Evolutionary conservation across 371 early-diverging fungal species (phyloP).

Genomic region (Mortierella sp.): DNA sequence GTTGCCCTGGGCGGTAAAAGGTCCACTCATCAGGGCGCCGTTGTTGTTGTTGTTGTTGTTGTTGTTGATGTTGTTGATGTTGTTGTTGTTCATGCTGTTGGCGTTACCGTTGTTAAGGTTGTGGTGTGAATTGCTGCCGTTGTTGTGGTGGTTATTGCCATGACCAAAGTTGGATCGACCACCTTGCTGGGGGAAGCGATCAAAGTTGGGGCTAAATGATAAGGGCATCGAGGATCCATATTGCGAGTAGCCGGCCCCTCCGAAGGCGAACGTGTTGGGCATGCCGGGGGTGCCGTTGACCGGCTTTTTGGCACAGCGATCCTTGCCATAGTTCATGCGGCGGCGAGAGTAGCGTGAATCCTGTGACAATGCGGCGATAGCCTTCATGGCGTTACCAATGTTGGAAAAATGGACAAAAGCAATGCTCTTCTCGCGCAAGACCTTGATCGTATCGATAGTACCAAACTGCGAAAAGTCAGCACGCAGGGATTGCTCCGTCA

Average conservation of each 20-base stretch:
- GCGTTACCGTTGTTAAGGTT: slow-evolving; percentile 10
- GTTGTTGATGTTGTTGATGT: too few species aligned
- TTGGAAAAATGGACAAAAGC: slow-evolving; percentile 88
- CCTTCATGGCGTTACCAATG: slow-evolving; percentile 79
- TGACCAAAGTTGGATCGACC: slow-evolving; percentile 18
- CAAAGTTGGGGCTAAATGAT: slow-evolving; percentile 45
- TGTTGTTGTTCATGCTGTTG: not conserved
- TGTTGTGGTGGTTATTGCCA: slow-evolving; percentile 17
- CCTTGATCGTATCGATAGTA: slow-evolving; percentile 78
- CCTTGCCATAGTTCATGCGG: slow-evolving; percentile 83
- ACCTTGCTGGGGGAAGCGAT: slow-evolving; percentile 23
- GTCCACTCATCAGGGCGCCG: slow-evolving; percentile 18
- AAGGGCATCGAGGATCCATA: slow-evolving; percentile 34
- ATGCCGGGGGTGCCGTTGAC: slow-evolving; percentile 11
- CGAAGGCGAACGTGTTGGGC: slow-evolving; percentile 32
- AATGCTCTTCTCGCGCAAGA: slow-evolving; percentile 79
- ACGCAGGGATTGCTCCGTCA: slow-evolving; percentile 67
- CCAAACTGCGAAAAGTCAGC: slow-evolving; percentile 78
- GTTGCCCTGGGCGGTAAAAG: slow-evolving; percentile 56
- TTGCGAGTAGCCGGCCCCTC: slow-evolving; percentile 18
- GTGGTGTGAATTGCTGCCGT: slow-evolving; percentile 32
- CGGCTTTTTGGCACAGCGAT: slow-evolving; percentile 74
- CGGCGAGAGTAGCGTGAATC: slow-evolving; percentile 69
- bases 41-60: not conserved
- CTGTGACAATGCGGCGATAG: slow-evolving; percentile 70